Conservation (phyloP, 768 basidiomycete species). For the Suillus tomentosus region DNA sequence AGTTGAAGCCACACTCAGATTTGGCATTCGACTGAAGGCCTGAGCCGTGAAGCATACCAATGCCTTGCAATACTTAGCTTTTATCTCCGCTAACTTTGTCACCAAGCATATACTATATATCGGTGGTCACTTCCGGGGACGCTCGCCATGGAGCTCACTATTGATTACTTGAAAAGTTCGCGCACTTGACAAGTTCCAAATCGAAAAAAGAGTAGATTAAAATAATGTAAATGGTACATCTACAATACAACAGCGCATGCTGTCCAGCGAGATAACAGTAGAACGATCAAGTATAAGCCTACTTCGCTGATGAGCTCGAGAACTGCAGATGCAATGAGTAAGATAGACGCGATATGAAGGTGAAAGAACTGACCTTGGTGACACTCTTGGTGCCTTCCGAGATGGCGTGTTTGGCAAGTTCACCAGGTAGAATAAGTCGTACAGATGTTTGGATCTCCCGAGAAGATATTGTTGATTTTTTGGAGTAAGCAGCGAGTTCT, state of each 20-base stretch:
- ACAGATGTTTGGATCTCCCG: slow-evolving; percentile 98
- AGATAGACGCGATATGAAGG: neutral
- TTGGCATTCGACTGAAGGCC: neutral
- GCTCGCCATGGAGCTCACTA: neutral
- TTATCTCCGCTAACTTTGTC: neutral
- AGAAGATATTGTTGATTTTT: slow-evolving; percentile 98
- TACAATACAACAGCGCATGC: slow-evolving; percentile 34
- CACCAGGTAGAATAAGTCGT: slow-evolving; percentile 93
- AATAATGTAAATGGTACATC: slow-evolving; percentile 32
- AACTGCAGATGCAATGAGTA: slow-evolving; percentile 33
- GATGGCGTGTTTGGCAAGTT: slow-evolving; percentile 98
- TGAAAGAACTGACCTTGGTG: slow-evolving; percentile 47
- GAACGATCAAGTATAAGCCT: slow-evolving; percentile 23
- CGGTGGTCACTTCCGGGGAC: neutral
- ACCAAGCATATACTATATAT: neutral
- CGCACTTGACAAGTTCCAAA: neutral
- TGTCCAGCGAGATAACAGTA: slow-evolving; percentile 18
- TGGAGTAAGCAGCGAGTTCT: slow-evolving; percentile 97
- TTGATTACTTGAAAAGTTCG: neutral
- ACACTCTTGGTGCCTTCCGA: slow-evolving; percentile 88
- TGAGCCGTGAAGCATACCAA: neutral
- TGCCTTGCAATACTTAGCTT: neutral
- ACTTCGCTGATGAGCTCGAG: slow-evolving; percentile 48
- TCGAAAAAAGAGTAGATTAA: slow-evolving; percentile 27
- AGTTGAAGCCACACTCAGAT: neutral